These are phyloP conservation scores for Sphagnum contortum DNA, from an alignment of 225 moss, liverwort and hornwort genomes.

Conservation along the genomic window DNA sequence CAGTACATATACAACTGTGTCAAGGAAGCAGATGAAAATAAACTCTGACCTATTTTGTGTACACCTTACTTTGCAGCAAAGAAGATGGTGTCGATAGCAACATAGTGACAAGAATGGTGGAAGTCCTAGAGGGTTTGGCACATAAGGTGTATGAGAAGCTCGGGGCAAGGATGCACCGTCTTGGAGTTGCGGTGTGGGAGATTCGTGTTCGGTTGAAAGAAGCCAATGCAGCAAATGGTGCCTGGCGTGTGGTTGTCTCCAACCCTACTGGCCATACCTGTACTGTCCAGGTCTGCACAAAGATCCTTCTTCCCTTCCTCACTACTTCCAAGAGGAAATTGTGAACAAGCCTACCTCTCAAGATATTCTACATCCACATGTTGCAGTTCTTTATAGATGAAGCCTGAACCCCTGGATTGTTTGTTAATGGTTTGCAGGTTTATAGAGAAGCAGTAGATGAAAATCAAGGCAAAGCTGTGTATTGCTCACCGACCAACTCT, in stretches of 20 bases:
- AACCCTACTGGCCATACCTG: slow-evolving; percentile 93
- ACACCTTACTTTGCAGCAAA: slow-evolving; percentile 7
- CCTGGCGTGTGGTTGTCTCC: slow-evolving; percentile 80
- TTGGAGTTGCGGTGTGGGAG: slow-evolving; percentile 88
- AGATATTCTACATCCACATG: too few species aligned
- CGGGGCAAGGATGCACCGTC: slow-evolving; percentile 84
- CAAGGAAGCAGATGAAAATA: too few species aligned
- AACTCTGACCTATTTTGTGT: neutral
- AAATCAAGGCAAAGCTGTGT: slow-evolving; percentile 45
- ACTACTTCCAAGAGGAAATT: too few species aligned
- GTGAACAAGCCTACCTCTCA: too few species aligned
- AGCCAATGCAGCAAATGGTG: slow-evolving; percentile 59
- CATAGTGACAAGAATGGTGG: slow-evolving; percentile 38
- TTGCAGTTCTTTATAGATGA: too few species aligned
- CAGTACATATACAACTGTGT: too few species aligned
- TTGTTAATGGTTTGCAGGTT: slow-evolving; percentile 28
- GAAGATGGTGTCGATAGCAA: slow-evolving; percentile 14
- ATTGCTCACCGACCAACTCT: slow-evolving; percentile 51
- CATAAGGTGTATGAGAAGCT: slow-evolving; percentile 53
- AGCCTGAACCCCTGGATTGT: too few species aligned
- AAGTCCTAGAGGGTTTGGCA: slow-evolving; percentile 49
- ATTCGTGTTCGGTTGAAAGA: slow-evolving; percentile 74
- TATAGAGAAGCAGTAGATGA: slow-evolving; percentile 85
- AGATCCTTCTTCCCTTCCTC: neutral
- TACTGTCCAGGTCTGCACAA: slow-evolving; percentile 56